Conservation (phyloP, 2,329 filamentous ascomycete genomes). For the Aspergillus cejpii region DNA sequence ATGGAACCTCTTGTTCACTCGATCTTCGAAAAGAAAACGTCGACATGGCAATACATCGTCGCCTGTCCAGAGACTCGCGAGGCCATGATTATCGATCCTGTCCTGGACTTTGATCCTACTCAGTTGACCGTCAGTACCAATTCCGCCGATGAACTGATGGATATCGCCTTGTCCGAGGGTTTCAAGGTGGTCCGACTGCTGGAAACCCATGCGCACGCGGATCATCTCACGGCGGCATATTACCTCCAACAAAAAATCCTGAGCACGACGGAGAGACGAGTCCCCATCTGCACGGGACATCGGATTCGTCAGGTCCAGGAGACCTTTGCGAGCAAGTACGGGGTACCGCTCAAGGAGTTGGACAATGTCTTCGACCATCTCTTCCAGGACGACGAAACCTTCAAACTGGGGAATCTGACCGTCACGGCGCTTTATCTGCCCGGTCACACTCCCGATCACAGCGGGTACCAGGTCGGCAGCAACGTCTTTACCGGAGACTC, state of each 20-base stretch:
- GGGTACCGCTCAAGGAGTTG: conserved; percentile 41
- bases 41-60: conserved; percentile 57
- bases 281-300: conserved; percentile 52
- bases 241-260: conserved; percentile 48
- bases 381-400: conserved; percentile 50
- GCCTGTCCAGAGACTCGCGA: conserved; percentile 44
- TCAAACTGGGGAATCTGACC: conserved; percentile 45
- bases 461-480: conserved; percentile 51
- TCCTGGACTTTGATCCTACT: conserved; percentile 49
- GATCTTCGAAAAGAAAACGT: conserved; percentile 40
- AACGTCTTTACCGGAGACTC: conserved; percentile 48
- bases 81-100: conserved; percentile 54
- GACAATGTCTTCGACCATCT: conserved; percentile 47
- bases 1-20: conserved; percentile 36
- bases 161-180: conserved; percentile 34
- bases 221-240: conserved; percentile 52
- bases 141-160: conserved; percentile 48
- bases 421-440: conserved; percentile 50
- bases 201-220: conserved; percentile 57
- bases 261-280: conserved; percentile 24
- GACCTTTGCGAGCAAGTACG: conserved; percentile 47
- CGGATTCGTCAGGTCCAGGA: conserved; percentile 49
- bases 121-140: conserved; percentile 40
- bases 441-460: conserved; percentile 56
- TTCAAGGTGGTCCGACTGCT: conserved; percentile 48